Conservation (phyloP, 306 rosid species). For the Inga laurina region DNA sequence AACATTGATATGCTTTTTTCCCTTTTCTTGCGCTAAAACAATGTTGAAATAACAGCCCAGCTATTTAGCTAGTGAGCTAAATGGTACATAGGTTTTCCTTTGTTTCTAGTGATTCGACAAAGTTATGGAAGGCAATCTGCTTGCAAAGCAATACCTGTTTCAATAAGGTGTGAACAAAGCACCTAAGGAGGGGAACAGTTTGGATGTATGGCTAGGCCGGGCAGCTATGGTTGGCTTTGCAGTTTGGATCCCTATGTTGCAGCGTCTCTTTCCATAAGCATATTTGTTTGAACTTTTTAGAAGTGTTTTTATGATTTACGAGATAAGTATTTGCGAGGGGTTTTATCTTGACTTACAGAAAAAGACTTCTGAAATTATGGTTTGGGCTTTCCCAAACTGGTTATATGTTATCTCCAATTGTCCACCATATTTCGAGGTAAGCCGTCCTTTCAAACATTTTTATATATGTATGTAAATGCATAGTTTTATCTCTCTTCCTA, state of each 20-base stretch:
- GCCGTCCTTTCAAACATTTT: too few relatives aligned
- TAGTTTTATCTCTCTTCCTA: too few relatives aligned
- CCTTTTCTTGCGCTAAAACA: not conserved
- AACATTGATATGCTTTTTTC: not conserved
- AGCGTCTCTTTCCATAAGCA: too few relatives aligned
- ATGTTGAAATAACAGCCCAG: not conserved
- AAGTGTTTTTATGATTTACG: too few relatives aligned
- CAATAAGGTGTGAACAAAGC: conserved; percentile 78
- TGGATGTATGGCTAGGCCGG: conserved; percentile 92
- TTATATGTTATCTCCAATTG: too few relatives aligned
- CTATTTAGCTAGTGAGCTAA: not conserved
- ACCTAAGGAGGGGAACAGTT: conserved; percentile 48
- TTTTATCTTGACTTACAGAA: too few relatives aligned
- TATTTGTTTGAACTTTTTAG: too few relatives aligned
- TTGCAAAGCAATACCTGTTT: conserved; percentile 50
- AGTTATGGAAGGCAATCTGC: conserved; percentile 45
- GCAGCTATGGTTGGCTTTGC: conserved; percentile 91
- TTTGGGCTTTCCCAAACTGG: too few relatives aligned
- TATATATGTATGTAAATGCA: too few relatives aligned
- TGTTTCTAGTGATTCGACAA: conserved; percentile 46
- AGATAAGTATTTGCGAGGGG: too few relatives aligned
- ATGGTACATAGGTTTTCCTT: conserved; percentile 19
- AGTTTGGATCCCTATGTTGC: not conserved
- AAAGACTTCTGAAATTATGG: too few relatives aligned
- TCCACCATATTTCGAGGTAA: too few relatives aligned